Evolutionary conservation across 2,329 filamentous ascomycete species (phyloP).

Genomic region (Dactylonectria estremocensis): DNA sequence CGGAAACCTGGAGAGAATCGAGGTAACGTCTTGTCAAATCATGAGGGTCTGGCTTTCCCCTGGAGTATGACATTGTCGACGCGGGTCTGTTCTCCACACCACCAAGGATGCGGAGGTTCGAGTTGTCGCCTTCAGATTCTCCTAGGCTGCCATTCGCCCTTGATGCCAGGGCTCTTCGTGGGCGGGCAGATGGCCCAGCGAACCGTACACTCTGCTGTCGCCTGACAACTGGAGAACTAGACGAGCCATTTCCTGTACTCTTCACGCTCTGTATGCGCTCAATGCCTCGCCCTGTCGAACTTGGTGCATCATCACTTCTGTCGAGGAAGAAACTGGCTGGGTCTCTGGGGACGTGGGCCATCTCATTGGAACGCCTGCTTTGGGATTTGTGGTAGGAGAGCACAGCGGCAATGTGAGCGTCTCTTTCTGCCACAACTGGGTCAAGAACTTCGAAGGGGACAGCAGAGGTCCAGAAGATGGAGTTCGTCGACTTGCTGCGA

Average conservation of each 20-base stretch:
- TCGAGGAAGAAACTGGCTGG: conserved; percentile 38
- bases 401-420: conserved; percentile 74
- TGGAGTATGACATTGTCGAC: conserved; percentile 34
- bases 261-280: conserved; percentile 33
- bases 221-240: conserved; percentile 46
- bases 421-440: conserved; percentile 65
- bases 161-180: conserved; percentile 49
- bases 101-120: conserved; percentile 25
- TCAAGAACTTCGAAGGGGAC: conserved; percentile 64
- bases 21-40: conserved; percentile 44
- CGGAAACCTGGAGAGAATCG: conserved; percentile 50
- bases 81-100: conserved; percentile 35
- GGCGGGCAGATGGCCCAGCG: conserved; percentile 53
- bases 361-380: conserved; percentile 50
- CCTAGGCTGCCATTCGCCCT: conserved; percentile 49
- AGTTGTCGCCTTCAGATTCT: conserved; percentile 26
- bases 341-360: conserved; percentile 42
- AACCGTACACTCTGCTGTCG: conserved; percentile 72
- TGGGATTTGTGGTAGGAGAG: conserved; percentile 72
- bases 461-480: conserved; percentile 58
- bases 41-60: conserved; percentile 26
- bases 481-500: conserved; percentile 69
- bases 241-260: conserved; percentile 39
- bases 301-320: conserved; percentile 41
- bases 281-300: conserved; percentile 30